Percentiles rank a stretch among this genome's conserved stretches.
Conservation (phyloP, 305 asterid species). For the Fraxinus xanthoxyloides region DNA sequence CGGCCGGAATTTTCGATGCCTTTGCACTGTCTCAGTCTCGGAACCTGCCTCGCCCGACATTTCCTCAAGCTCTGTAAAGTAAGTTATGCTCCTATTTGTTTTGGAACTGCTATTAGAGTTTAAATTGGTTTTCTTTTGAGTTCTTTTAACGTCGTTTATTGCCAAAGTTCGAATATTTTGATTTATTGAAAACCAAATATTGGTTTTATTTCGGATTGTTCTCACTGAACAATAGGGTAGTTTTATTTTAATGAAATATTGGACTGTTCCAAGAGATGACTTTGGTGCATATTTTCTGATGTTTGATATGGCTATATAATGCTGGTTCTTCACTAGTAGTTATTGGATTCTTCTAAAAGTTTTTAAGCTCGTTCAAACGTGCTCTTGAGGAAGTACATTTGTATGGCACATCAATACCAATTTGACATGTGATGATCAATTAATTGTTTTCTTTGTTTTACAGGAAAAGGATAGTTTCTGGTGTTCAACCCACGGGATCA, state of each 20-base stretch:
- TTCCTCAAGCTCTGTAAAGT: conserved; percentile 52
- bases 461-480: conserved; percentile 96
- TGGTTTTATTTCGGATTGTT: neutral
- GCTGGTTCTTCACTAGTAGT: neutral
- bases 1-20: conserved; percentile 44
- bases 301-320: neutral
- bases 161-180: neutral
- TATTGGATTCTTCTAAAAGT: neutral
- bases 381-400: neutral
- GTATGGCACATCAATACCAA: neutral
- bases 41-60: conserved; percentile 56
- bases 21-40: conserved; percentile 52
- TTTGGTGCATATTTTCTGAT: neutral
- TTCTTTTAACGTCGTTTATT: neutral
- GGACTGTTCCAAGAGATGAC: neutral
- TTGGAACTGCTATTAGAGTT: neutral
- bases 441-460: conserved; percentile 13
- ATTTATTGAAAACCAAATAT: neutral
- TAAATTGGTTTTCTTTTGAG: neutral
- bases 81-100: conserved; percentile 18
- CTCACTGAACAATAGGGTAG: neutral
- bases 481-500: conserved; percentile 98
- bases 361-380: neutral
- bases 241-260: neutral
- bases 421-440: conserved; percentile 8